Base-by-base conservation (phyloP, 805 yeast species). In the Metschnikowia shivogae region DNA sequence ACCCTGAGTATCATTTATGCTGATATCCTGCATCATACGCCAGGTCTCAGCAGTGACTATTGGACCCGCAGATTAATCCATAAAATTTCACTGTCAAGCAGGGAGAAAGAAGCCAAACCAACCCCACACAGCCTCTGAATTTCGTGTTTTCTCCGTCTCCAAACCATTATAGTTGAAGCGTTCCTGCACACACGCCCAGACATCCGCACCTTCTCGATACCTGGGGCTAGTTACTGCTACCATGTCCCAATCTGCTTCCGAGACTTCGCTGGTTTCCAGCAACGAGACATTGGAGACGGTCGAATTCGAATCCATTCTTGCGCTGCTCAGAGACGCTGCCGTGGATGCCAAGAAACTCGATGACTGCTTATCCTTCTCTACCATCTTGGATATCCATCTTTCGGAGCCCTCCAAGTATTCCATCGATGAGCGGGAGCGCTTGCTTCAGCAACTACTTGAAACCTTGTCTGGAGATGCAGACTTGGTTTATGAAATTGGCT, bases 291-390 rank as follows among this genome's bases (percentile, higher is more conserved):
- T 52, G 27, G 54, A 54, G 26, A 45, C 53, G 44, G 36, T 53
- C 20, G 38, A 43, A 31, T 45, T 68, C 42, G 64, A 59, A 9
- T 50, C 51, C 17, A 53, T 68, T 4, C 45, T 70, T n/a, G 57
- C 54, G 28, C 56, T 55, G 38, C 55, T 70, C 24, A 56, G 59
- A 17, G 43, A 46, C 5, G 73, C 71, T 3, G 66, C 69, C 9
- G 35, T 51, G 7, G 74, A 70, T 24, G 68, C 69, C 14, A 47
- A 58, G 26, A 76, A 74, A 38, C 63, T 80, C 6, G 66, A 74
- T 7, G 95, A 87, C 62, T 86, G 68, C 57, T 61, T 87, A 20
- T 75, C 89, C 4, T 86, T 81, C 56, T 77, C 86, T n/a, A 85
- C 95, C 0, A 65, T 86, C 14, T 58, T 87, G 30, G 95, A 87